Conservation (phyloP, 768 basidiomycete species). For the Suillus decipiens region DNA sequence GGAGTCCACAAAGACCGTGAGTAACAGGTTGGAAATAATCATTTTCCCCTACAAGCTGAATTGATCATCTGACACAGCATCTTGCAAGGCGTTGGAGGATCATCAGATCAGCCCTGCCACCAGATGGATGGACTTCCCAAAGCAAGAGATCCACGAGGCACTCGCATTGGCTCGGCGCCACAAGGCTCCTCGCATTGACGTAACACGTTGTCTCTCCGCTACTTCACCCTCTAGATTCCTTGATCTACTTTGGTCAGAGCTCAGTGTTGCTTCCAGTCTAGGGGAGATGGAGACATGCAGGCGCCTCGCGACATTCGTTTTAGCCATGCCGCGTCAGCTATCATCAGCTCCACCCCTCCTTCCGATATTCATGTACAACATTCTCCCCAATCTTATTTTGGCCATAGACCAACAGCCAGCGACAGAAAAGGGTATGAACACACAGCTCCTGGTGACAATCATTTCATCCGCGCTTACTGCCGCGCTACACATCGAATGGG, state of each 20-base stretch:
- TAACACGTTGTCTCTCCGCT: conserved; percentile 64
- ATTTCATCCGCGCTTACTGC: conserved; percentile 67
- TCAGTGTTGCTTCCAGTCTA: conserved; percentile 51
- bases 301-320: conserved; percentile 66
- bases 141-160: conserved; percentile 56
- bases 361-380: conserved; percentile 69
- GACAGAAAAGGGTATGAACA: conserved; percentile 54
- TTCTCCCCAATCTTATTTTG: conserved; percentile 61
- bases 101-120: conserved; percentile 29
- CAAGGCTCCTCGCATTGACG: conserved; percentile 64
- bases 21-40: conserved; percentile 8
- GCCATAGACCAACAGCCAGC: conserved; percentile 53
- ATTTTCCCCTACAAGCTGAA: background rate
- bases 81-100: conserved; percentile 20
- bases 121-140: conserved; percentile 55
- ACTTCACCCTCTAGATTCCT: conserved; percentile 64
- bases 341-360: conserved; percentile 60
- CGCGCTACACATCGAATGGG: conserved; percentile 72
- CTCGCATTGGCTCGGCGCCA: conserved; percentile 59
- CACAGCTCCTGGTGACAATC: conserved; percentile 66
- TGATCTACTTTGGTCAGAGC: conserved; percentile 66
- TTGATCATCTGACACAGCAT: conserved; percentile 16
- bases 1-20: conserved; percentile 41
- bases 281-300: conserved; percentile 65
- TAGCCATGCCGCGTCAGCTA: conserved; percentile 57